phyloP scores from a whole-genome alignment of 768 basidiomycete species.

The Pulveroboletus frians region DNA sequence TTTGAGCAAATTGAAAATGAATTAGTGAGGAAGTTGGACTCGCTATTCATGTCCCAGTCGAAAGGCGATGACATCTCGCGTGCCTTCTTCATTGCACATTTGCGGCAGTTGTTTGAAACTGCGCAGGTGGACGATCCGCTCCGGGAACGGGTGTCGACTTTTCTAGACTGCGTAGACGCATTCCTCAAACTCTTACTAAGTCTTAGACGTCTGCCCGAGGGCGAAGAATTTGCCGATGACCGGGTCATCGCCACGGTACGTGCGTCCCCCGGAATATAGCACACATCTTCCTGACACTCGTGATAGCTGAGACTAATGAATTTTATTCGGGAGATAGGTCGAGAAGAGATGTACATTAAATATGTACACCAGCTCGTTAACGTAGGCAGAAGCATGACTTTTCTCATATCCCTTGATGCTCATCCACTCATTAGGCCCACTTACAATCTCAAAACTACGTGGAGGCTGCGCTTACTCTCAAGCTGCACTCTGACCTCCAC shows the following conservation, averaged over 20 bases:
- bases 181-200: conserved; percentile 89
- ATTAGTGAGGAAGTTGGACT: conserved; percentile 85
- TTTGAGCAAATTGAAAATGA: conserved; percentile 91
- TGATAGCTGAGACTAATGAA: conserved; percentile 81
- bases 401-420: conserved; percentile 4
- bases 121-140: conserved; percentile 77
- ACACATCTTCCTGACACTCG: conserved; percentile 6
- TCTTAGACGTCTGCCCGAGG: conserved; percentile 84
- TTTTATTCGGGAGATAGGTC: conserved; percentile 86
- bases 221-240: conserved; percentile 92
- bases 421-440: conserved; percentile 56
- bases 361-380: conserved; percentile 94
- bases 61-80: conserved; percentile 88
- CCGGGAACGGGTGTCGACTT: conserved; percentile 68
- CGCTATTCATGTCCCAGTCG: conserved; percentile 88
- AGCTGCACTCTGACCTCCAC: conserved; percentile 89
- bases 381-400: conserved; percentile 38
- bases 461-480: conserved; percentile 89
- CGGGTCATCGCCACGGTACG: conserved; percentile 84
- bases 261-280: background rate
- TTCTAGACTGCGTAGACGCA: conserved; percentile 85
- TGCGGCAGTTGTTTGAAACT: conserved; percentile 84
- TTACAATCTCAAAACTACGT: conserved; percentile 85
- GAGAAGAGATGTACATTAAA: conserved; percentile 93
- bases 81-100: conserved; percentile 87